phyloP scores from a whole-genome alignment of 257 asterid genomes.

The Rubia yunnanensis region DNA sequence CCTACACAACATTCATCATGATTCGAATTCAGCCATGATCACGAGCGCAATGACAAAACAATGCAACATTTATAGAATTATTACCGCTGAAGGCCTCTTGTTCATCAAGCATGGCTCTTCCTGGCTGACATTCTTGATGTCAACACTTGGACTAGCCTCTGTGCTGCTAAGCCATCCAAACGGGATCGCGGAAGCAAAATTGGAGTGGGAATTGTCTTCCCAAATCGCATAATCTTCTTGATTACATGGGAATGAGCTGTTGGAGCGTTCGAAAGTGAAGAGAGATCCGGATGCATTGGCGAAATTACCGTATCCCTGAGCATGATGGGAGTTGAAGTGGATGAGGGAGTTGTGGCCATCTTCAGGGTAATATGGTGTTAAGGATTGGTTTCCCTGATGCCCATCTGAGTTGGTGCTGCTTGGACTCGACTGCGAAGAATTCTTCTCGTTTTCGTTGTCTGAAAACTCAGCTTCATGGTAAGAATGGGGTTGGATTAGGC shows the following conservation, averaged over 20 bases:
- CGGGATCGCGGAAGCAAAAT: slow-evolving; percentile 19
- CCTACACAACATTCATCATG: slow-evolving; percentile 22
- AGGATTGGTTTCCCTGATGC: slow-evolving; percentile 22
- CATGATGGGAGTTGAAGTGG: slow-evolving; percentile 28
- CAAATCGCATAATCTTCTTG: slow-evolving; percentile 42
- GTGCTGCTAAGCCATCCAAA: slow-evolving; percentile 42
- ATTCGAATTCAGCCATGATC: neutral
- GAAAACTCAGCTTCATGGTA: slow-evolving; percentile 43
- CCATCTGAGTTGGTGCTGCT: slow-evolving; percentile 70
- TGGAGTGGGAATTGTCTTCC: slow-evolving; percentile 39
- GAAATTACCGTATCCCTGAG: slow-evolving; percentile 28
- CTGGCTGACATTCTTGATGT: slow-evolving; percentile 16
- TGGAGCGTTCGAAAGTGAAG: slow-evolving; percentile 45
- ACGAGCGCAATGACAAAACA: neutral
- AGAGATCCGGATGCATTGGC: slow-evolving; percentile 39
- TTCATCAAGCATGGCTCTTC: slow-evolving; percentile 20
- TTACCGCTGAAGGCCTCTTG: slow-evolving; percentile 59
- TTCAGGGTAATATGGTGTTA: slow-evolving; percentile 19
- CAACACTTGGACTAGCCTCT: slow-evolving; percentile 16
- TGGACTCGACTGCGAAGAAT: slow-evolving; percentile 64
- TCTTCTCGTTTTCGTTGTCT: slow-evolving; percentile 15
- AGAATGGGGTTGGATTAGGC: slow-evolving; percentile 49
- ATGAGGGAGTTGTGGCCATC: slow-evolving; percentile 48
- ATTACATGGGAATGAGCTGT: slow-evolving; percentile 24
- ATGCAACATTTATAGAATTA: too few relatives aligned